Percentiles rank a stretch among this genome's conserved stretches.
Evolutionary conservation across 129 eudicot genomes (phyloP).

Genomic region (Rutidosis leptorrhynchoides): DNA sequence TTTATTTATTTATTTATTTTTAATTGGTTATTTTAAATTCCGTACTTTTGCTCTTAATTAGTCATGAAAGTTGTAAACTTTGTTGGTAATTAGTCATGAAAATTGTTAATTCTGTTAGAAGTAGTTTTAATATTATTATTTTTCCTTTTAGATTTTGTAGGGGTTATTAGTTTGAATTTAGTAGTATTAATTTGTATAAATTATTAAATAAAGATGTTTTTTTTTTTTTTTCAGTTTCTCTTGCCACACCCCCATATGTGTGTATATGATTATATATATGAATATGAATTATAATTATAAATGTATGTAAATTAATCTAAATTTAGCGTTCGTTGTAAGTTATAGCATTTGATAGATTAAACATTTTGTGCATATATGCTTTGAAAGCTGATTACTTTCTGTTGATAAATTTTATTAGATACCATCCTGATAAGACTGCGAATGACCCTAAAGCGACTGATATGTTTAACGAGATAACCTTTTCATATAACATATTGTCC

Average conservation of each 20-base stretch:
- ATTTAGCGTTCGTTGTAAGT: neutral
- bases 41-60: neutral
- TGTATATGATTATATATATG: neutral
- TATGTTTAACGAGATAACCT: conserved; percentile 85
- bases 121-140: neutral
- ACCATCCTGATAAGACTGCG: conserved; percentile 91
- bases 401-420: conserved; percentile 37
- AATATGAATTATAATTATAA: too few species aligned
- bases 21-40: neutral
- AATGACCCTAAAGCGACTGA: conserved; percentile 79
- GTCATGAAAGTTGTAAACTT: neutral
- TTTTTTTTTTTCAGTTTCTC: neutral
- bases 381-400: conserved; percentile 20
- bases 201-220: neutral
- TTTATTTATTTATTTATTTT: neutral
- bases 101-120: neutral
- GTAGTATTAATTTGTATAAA: neutral
- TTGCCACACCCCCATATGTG: too few species aligned
- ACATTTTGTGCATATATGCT: neutral
- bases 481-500: conserved; percentile 80
- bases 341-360: neutral
- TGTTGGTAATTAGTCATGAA: neutral
- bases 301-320: neutral
- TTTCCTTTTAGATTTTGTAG: neutral
- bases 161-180: too few species aligned